These are phyloP conservation scores for Dryadomyces quercivorus DNA, from an alignment of 2,329 filamentous ascomycete genomes.

Conservation along the genomic window DNA sequence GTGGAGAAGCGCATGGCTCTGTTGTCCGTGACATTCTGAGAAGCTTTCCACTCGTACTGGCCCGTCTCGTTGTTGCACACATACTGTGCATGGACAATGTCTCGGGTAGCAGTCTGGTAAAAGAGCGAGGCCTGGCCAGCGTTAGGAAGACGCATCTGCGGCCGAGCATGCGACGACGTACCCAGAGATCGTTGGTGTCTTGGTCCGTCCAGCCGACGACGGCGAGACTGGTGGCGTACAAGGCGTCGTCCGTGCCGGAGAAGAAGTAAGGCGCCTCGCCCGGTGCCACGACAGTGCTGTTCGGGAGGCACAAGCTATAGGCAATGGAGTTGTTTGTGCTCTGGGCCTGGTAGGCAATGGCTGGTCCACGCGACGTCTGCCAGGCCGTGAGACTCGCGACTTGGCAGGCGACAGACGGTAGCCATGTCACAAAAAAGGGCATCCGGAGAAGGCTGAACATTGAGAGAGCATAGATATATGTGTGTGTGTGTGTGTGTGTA, in stretches of 20 bases:
- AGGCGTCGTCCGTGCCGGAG: not conserved
- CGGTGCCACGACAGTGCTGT: not conserved
- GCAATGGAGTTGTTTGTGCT: not conserved
- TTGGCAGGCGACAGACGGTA: not conserved
- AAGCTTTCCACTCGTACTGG: not conserved
- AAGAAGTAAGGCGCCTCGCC: not conserved
- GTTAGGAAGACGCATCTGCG: not conserved
- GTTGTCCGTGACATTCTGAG: not conserved
- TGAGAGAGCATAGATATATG: not conserved
- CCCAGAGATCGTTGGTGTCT: not conserved
- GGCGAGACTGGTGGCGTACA: not conserved
- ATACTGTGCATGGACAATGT: conserved; percentile 1
- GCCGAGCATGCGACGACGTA: not conserved
- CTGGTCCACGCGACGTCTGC: conserved; percentile 2
- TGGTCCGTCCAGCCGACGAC: not conserved
- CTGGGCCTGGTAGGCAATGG: conserved; percentile 4
- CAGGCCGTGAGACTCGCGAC: conserved; percentile 1
- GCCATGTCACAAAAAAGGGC: not conserved
- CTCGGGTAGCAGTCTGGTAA: not conserved
- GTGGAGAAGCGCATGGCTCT: not conserved
- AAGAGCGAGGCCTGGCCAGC: conserved; percentile 1
- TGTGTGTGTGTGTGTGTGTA: no score
- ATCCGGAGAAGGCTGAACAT: not conserved
- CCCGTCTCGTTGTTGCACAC: not conserved
- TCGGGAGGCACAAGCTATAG: conserved; percentile 3